Percentiles rank a stretch among this genome's conserved stretches.
These are phyloP conservation scores for Globisporangium echinulatum DNA, from an alignment of 352 stramenopile species.

Conservation along the genomic window DNA sequence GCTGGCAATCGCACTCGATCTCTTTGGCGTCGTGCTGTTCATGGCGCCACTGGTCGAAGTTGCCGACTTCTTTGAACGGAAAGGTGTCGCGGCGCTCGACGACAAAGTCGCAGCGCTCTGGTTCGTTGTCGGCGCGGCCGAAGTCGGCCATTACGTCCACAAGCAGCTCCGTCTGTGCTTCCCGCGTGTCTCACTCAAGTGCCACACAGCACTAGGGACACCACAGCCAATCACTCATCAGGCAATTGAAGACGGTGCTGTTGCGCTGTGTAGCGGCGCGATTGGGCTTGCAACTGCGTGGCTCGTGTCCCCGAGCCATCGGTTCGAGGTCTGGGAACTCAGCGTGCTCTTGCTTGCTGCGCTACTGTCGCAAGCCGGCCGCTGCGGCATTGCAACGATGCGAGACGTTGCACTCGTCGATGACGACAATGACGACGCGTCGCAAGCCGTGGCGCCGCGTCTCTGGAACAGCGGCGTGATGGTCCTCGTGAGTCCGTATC, in stretches of 20 bases:
- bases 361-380: slow-evolving; percentile 28
- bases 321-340: slow-evolving; percentile 26
- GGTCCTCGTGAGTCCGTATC: slow-evolving; percentile 47
- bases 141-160: slow-evolving; percentile 28
- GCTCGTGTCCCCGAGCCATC: slow-evolving; percentile 11
- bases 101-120: slow-evolving; percentile 47
- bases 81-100: slow-evolving; percentile 20
- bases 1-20: slow-evolving; percentile 47
- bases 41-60: slow-evolving; percentile 62
- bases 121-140: slow-evolving; percentile 26
- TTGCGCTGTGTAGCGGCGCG: slow-evolving; percentile 16
- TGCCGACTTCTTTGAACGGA: slow-evolving; percentile 46
- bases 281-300: slow-evolving; percentile 19
- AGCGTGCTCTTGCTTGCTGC: slow-evolving; percentile 23
- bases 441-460: slow-evolving; percentile 2
- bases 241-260: slow-evolving; percentile 12
- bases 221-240: not conserved
- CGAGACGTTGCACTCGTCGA: slow-evolving; percentile 27
- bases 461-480: slow-evolving; percentile 48
- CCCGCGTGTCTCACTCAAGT: not conserved
- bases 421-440: slow-evolving; percentile 13
- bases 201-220: not conserved
- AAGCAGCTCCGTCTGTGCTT: not conserved
- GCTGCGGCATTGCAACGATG: slow-evolving; percentile 32
- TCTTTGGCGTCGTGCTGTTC: slow-evolving; percentile 44